A percentile compares a stretch with the other conserved stretches of the same genome.
Evolutionary conservation across 257 asterid species (phyloP).

Genomic region (Thymus mandschuricus): DNA sequence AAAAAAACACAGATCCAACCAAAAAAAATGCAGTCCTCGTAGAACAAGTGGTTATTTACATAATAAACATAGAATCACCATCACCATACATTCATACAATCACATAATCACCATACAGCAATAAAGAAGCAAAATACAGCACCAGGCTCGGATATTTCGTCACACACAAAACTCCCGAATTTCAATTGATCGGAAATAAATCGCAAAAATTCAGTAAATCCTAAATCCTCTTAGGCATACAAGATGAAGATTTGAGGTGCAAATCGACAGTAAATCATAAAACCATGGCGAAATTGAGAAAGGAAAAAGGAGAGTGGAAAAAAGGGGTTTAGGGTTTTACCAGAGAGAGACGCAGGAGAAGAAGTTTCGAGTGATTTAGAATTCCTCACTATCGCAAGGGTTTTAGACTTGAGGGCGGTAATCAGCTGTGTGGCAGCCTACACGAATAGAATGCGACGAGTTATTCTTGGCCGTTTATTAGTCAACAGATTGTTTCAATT

Average conservation of each 20-base stretch:
- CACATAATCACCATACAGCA: background rate
- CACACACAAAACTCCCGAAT: background rate
- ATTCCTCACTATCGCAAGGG: conserved; percentile 29
- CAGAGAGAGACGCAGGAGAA: conserved; percentile 3
- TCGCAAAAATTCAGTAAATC: conserved; percentile 18
- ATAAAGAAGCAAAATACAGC: background rate
- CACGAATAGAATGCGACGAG: background rate
- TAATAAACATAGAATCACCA: no score
- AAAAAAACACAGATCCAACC: background rate
- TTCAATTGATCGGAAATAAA: background rate
- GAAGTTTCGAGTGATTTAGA: conserved; percentile 18
- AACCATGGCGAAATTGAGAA: conserved; percentile 4
- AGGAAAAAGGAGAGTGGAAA: background rate
- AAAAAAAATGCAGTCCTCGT: background rate
- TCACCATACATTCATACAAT: background rate
- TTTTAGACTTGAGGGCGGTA: conserved; percentile 19
- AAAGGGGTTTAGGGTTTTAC: conserved; percentile 33
- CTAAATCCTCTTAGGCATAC: conserved; percentile 17
- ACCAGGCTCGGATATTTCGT: background rate
- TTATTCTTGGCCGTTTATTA: conserved; percentile 11
- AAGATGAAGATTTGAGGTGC: conserved; percentile 8
- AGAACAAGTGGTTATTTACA: background rate
- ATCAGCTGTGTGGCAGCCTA: conserved; percentile 17
- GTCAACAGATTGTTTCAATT: background rate
- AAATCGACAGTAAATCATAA: conserved; percentile 9